Evolutionary conservation across 2,329 filamentous ascomycete species (phyloP).

Genomic region (Knoxdaviesia capensis): DNA sequence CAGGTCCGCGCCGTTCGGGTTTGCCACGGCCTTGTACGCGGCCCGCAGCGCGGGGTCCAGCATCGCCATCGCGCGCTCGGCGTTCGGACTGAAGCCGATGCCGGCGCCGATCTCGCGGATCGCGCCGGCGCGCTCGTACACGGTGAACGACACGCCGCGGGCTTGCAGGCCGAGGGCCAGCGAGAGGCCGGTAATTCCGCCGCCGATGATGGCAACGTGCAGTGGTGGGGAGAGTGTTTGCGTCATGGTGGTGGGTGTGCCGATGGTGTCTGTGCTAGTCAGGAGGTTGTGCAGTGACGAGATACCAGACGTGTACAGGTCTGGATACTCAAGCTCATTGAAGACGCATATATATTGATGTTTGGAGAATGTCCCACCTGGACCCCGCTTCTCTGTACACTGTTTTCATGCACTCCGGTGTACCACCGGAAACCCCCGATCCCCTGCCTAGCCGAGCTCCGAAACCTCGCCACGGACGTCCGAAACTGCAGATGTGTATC

Average conservation of each 20-base stretch:
- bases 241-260: not conserved
- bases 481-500: too few species aligned
- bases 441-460: too few species aligned
- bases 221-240: not conserved
- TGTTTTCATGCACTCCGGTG: too few species aligned
- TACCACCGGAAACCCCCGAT: too few species aligned
- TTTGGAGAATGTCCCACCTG: too few species aligned
- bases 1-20: slow-evolving; percentile 17
- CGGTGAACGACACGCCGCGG: slow-evolving; percentile 15
- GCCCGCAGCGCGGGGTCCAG: not conserved
- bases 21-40: not conserved
- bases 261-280: too few species aligned
- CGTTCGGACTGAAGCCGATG: slow-evolving; percentile 21
- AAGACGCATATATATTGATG: too few species aligned
- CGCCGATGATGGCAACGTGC: slow-evolving; percentile 20
- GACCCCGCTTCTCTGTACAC: too few species aligned
- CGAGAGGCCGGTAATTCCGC: slow-evolving; percentile 22
- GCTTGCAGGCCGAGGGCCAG: slow-evolving; percentile 18
- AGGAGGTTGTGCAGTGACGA: too few species aligned
- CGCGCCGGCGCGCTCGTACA: slow-evolving; percentile 18
- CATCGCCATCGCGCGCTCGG: slow-evolving; percentile 1
- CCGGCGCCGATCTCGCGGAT: slow-evolving; percentile 20
- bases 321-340: too few species aligned
- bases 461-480: too few species aligned
- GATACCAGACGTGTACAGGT: too few species aligned